Conservation (phyloP, 192 early-diverging fungal genomes). For the Umbelopsis ramanniana region DNA sequence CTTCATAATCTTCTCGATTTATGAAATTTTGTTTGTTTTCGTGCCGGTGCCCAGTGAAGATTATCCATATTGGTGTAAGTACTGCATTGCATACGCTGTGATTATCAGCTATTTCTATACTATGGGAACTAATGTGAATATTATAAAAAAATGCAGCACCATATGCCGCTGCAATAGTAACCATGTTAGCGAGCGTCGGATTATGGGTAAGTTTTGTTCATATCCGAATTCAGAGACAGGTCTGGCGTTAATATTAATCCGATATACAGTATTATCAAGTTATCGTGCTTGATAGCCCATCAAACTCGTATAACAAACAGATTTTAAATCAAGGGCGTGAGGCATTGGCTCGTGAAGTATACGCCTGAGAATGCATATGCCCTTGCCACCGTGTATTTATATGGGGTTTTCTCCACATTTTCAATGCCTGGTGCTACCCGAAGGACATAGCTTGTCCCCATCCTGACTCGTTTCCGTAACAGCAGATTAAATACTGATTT, state of each 20-base stretch:
- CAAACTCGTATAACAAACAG: conserved; percentile 33
- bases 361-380: conserved; percentile 4
- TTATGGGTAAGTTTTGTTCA: background rate
- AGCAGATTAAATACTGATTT: no score
- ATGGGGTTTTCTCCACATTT: background rate
- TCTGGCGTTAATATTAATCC: background rate
- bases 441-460: background rate
- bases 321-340: conserved; percentile 22
- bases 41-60: conserved; percentile 31
- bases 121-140: background rate
- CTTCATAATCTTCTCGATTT: conserved; percentile 19
- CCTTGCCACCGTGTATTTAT: background rate
- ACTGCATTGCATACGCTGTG: background rate
- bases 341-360: conserved; percentile 31
- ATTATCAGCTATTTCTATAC: background rate
- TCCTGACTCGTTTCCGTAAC: no score
- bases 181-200: background rate
- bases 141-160: background rate
- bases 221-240: background rate
- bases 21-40: conserved; percentile 36
- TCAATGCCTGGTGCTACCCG: background rate
- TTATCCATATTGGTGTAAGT: conserved; percentile 39
- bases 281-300: conserved; percentile 27
- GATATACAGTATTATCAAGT: conserved; percentile 27
- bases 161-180: background rate